A percentile compares a stretch with the other conserved stretches of the same genome.
Conservation (phyloP, 139 green algal genomes). For the Dunaliella primolecta region DNA sequence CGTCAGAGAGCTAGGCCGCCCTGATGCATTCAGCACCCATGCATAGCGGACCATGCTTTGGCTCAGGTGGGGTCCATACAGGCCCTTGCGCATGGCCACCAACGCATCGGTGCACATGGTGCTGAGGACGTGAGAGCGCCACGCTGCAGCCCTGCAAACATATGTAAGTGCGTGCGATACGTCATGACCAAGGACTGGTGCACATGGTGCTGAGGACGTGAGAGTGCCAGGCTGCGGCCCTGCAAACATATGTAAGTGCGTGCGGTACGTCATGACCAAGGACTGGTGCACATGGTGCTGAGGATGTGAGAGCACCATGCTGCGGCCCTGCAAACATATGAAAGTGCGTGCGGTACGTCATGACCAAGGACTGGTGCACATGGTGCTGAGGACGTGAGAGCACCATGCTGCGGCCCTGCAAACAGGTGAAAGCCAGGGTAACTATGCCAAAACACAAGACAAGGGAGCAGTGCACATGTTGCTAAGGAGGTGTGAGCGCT, state of each 20-base stretch:
- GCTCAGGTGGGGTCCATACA: neutral
- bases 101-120: slow-evolving; percentile 38
- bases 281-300: slow-evolving; percentile 27
- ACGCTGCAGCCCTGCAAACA: slow-evolving; percentile 31
- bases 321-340: slow-evolving; percentile 11
- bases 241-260: neutral
- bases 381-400: slow-evolving; percentile 20
- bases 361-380: too few species aligned
- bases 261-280: too few species aligned
- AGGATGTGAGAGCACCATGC: slow-evolving; percentile 39
- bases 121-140: slow-evolving; percentile 33
- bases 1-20: neutral
- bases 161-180: too few species aligned
- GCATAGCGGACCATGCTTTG: neutral
- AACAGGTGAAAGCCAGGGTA: too few species aligned
- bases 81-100: neutral
- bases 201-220: slow-evolving; percentile 32
- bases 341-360: too few species aligned
- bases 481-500: too few species aligned
- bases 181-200: too few species aligned
- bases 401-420: slow-evolving; percentile 34
- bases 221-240: slow-evolving; percentile 35
- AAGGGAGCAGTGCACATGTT: too few species aligned
- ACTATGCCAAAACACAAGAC: too few species aligned
- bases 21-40: neutral